Percentiles rank a stretch among this genome's conserved stretches.
Evolutionary conservation across 2,329 filamentous ascomycete genomes (phyloP).

Genomic region (Graphium sp.): DNA sequence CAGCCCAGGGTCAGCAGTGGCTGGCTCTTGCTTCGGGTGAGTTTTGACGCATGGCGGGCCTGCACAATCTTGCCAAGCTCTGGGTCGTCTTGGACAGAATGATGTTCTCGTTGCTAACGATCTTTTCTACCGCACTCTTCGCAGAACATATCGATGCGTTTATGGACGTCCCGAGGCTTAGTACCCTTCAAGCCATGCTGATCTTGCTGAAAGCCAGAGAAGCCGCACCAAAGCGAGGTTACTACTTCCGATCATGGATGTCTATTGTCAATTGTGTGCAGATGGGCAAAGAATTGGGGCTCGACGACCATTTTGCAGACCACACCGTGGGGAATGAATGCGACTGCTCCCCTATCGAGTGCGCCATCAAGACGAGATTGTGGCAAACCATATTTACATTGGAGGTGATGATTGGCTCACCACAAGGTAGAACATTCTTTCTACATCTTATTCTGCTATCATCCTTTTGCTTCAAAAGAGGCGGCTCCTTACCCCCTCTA

Average conservation of each 20-base stretch:
- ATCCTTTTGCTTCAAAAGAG: no score
- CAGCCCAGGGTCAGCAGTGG: slow-evolving; percentile 79
- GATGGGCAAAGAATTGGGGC: slow-evolving; percentile 81
- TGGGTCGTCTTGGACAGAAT: no score
- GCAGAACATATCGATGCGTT: slow-evolving; percentile 81
- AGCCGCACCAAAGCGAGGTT: slow-evolving; percentile 80
- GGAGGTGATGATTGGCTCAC: slow-evolving; percentile 84
- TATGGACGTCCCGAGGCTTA: slow-evolving; percentile 78
- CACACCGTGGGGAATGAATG: slow-evolving; percentile 61
- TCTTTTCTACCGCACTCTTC: no score
- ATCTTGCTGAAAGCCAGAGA: slow-evolving; percentile 84
- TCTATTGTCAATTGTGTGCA: slow-evolving; percentile 79
- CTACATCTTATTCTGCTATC: no score
- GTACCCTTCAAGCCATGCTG: slow-evolving; percentile 78
- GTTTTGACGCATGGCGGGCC: slow-evolving; percentile 7
- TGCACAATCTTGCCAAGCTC: not conserved
- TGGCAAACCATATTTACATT: slow-evolving; percentile 81
- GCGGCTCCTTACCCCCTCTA: no score
- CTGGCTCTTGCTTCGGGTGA: slow-evolving; percentile 72
- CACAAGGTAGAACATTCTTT: slow-evolving; percentile 55
- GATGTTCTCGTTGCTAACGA: slow-evolving; percentile 5
- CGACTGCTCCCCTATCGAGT: slow-evolving; percentile 53
- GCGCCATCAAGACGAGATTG: slow-evolving; percentile 66
- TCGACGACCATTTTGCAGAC: slow-evolving; percentile 71
- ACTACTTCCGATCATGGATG: slow-evolving; percentile 97